Base-by-base conservation (phyloP, 257 asterid genomes). In the Salvia miltiorrhiza region DNA sequence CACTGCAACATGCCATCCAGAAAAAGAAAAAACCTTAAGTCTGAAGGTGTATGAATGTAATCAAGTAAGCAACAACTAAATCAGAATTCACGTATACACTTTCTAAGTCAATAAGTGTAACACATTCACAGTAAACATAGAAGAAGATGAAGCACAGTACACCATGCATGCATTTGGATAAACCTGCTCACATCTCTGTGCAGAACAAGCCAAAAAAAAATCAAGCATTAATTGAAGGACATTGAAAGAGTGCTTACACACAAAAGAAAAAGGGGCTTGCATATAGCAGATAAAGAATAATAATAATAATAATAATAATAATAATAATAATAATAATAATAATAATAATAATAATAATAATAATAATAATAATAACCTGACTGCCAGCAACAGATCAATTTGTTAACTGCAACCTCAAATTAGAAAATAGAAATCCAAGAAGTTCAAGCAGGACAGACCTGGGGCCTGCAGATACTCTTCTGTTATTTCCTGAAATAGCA, bases 1-100 rank as follows among this genome's bases (percentile, higher is more conserved):
- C 86, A 79, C 95, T 93, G 87, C 68, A 68, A 80, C 64, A 64
- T 16, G 67, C 28, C 48, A 70, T 23, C 33, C 63, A 71, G 71
- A 39, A 37, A 37, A 37, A 10, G 28, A 37, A 9, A 37, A 49
- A 76, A 50, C 11, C 1, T 54, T 68, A 53, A 73, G 54, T 43
- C 54, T 20, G 0, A 32, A 39, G 11, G 24, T 58, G 50, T 49
- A 56, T 19, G 24, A 41, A 19, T 10, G 24, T 23, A 12, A 62
- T 23, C 55, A 69, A 32, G 21, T 60, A 13, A 69, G 16, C 28
- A 5, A 30, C 39, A 44, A 17, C 28, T 19, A 10, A 2, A 8
- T 11, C 47, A 43, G 44, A 62, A 2, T 39, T n/a, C 37, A 40
- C 69, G 33, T 39, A 39, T 19, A 73, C 20, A 67, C 21, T 41